Conservation (phyloP, 164 flowering plant species). For the Tinospora cordifolia region DNA sequence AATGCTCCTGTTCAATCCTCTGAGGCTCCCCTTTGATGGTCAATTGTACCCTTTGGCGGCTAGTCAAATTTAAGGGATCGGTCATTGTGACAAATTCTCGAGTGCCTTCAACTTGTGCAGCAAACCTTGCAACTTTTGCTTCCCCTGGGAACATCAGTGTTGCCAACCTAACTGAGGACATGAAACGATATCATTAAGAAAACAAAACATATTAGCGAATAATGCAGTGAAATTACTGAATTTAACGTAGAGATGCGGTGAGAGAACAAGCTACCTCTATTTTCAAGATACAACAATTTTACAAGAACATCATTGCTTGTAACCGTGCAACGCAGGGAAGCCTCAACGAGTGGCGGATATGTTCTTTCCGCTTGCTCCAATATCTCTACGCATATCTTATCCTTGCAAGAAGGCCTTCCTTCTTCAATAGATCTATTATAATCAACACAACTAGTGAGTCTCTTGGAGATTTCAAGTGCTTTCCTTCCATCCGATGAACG, state of each 20-base stretch:
- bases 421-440: slow-evolving; percentile 41
- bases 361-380: slow-evolving; percentile 84
- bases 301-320: slow-evolving; percentile 53
- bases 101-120: slow-evolving; percentile 72
- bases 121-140: slow-evolving; percentile 82
- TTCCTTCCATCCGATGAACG: slow-evolving; percentile 70
- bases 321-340: slow-evolving; percentile 62
- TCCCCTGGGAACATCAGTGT: slow-evolving; percentile 69
- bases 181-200: neutral
- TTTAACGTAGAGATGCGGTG: too few relatives aligned
- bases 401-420: slow-evolving; percentile 61
- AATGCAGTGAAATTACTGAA: neutral
- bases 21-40: slow-evolving; percentile 73
- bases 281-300: slow-evolving; percentile 62
- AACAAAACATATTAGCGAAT: neutral
- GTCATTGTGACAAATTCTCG: slow-evolving; percentile 35
- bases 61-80: slow-evolving; percentile 18
- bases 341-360: slow-evolving; percentile 73
- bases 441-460: slow-evolving; percentile 57
- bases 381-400: slow-evolving; percentile 74
- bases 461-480: slow-evolving; percentile 73
- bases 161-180: slow-evolving; percentile 61
- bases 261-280: slow-evolving; percentile 50
- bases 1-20: slow-evolving; percentile 59
- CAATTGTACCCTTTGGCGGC: slow-evolving; percentile 34